A percentile compares a stretch with the other conserved stretches of the same genome.
Conservation (phyloP, 2,329 filamentous ascomycete species). For the Colletotrichum noveboracense region DNA sequence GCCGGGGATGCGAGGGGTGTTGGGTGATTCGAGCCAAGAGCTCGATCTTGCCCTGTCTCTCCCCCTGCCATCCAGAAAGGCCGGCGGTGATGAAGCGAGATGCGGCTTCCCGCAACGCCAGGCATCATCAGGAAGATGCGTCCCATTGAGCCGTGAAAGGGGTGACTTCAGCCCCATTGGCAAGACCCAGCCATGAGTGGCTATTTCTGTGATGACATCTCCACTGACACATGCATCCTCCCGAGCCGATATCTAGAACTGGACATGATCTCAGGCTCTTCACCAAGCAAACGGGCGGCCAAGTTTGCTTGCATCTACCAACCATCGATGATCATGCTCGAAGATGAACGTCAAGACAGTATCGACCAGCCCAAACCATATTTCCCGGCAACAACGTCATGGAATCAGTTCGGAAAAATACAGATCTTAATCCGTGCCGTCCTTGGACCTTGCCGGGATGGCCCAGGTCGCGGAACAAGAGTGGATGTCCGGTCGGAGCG, state of each 20-base stretch:
- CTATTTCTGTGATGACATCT: background rate
- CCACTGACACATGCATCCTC: background rate
- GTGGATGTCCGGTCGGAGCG: background rate
- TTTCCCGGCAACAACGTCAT: background rate
- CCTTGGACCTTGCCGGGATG: background rate
- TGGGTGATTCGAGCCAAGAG: background rate
- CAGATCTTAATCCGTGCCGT: background rate
- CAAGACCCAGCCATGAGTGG: background rate
- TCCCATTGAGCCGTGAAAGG: background rate
- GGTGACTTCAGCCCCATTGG: background rate
- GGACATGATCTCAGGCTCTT: background rate
- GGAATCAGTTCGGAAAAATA: background rate
- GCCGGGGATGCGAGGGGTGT: background rate
- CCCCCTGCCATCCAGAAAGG: background rate
- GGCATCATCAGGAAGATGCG: background rate
- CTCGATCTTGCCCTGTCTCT: background rate
- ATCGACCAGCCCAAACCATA: background rate
- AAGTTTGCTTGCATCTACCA: background rate
- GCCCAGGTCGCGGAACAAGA: background rate
- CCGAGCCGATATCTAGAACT: background rate
- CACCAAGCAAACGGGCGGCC: background rate
- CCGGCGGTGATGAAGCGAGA: background rate
- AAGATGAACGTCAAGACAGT: background rate
- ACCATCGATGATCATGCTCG: background rate
- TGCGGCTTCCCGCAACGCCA: background rate